Evolutionary conservation across 768 basidiomycete genomes (phyloP).

Genomic region (Tylopilus rubrobrunneus): DNA sequence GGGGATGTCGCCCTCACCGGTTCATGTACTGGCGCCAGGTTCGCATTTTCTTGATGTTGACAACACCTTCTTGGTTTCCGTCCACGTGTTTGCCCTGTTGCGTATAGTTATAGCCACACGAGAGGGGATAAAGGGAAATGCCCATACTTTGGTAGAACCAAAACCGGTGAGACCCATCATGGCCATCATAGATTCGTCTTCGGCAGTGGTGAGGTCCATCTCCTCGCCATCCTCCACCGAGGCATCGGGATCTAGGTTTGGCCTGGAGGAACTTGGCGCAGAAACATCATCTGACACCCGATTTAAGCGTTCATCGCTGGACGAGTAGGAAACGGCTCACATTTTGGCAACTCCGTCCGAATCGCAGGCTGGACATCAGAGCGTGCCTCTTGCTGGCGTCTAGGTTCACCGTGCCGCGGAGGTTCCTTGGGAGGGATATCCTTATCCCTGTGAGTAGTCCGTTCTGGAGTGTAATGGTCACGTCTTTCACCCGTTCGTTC

Average conservation of each 20-base stretch:
- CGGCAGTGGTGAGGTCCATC: slow-evolving; percentile 55
- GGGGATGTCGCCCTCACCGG: slow-evolving; percentile 43
- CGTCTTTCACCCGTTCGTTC: slow-evolving; percentile 36
- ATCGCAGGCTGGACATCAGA: slow-evolving; percentile 10
- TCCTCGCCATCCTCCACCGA: slow-evolving; percentile 47
- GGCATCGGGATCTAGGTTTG: slow-evolving; percentile 41
- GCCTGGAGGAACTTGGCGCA: slow-evolving; percentile 18
- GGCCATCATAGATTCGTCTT: slow-evolving; percentile 80
- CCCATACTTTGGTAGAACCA: slow-evolving; percentile 78
- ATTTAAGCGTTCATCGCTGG: neutral
- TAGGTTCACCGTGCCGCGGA: slow-evolving; percentile 21
- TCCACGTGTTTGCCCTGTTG: slow-evolving; percentile 70
- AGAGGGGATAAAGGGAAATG: neutral
- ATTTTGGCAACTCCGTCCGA: slow-evolving; percentile 9
- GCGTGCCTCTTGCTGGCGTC: slow-evolving; percentile 16
- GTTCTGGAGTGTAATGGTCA: slow-evolving; percentile 39
- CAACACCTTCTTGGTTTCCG: slow-evolving; percentile 75
- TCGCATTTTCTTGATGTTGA: slow-evolving; percentile 71
- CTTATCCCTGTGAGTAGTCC: slow-evolving; percentile 29
- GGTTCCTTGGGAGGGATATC: slow-evolving; percentile 24
- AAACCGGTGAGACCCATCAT: slow-evolving; percentile 90
- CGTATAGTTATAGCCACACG: neutral
- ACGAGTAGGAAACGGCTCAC: slow-evolving; percentile 10
- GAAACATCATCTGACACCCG: slow-evolving; percentile 5
- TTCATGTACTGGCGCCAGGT: slow-evolving; percentile 99